A percentile compares a stretch with the other conserved stretches of the same genome.
Evolutionary conservation across 225 moss, liverwort and hornwort genomes (phyloP).

Genomic region (Physcomitrellopsis africana): DNA sequence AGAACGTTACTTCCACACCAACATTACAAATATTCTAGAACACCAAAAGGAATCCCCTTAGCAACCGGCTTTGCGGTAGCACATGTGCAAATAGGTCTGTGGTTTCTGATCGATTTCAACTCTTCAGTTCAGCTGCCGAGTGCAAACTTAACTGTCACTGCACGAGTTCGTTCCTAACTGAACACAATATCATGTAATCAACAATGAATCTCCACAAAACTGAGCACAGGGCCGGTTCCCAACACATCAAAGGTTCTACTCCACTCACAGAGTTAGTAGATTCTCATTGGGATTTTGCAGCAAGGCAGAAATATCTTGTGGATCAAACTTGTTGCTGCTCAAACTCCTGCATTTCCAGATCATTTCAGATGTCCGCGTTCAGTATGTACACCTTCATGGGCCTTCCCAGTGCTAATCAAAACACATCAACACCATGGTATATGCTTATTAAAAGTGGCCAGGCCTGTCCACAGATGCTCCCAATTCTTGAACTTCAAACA

Average conservation of each 20-base stretch:
- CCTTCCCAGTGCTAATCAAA: too few species aligned
- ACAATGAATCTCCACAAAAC: not conserved
- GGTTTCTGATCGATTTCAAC: too few species aligned
- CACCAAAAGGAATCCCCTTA: not conserved
- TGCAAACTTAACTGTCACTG: too few species aligned
- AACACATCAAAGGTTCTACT: not conserved
- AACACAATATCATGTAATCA: too few species aligned
- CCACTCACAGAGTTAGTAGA: conserved; percentile 23
- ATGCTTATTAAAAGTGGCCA: not conserved
- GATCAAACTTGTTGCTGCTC: conserved; percentile 25
- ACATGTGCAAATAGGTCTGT: too few species aligned
- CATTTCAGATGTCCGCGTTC: not conserved
- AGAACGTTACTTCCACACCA: not conserved
- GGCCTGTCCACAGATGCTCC: not conserved
- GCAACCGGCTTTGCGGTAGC: too few species aligned
- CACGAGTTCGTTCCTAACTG: too few species aligned
- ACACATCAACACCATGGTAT: accelerated
- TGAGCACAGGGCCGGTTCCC: not conserved
- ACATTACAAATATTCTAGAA: too few species aligned
- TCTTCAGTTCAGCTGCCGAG: too few species aligned
- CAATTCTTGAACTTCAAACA: not conserved
- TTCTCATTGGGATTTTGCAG: not conserved
- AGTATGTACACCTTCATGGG: not conserved
- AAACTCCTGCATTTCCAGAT: conserved; percentile 17
- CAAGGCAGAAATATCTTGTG: not conserved